phyloP scores from a whole-genome alignment of 1,284 basidiomycete species.

The Austropuccinia psidii region DNA sequence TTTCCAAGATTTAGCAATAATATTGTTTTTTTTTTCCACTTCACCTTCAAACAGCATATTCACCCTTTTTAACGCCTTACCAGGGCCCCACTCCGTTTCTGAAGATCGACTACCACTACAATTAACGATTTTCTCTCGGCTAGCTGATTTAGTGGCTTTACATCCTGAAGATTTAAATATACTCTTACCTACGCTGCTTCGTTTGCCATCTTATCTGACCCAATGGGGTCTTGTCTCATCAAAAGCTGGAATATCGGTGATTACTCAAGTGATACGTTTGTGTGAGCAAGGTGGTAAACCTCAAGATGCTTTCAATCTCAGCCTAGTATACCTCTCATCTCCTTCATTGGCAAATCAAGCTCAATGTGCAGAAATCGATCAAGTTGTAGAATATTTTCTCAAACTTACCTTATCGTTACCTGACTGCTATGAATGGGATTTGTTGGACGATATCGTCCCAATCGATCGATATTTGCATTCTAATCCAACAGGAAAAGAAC shows the following conservation, averaged over 20 bases:
- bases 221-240: constrained; percentile 20
- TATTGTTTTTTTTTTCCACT: neutral
- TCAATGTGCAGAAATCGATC: neutral
- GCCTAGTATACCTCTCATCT: constrained; percentile 31
- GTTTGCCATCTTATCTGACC: constrained; percentile 26
- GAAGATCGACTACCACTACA: constrained; percentile 6
- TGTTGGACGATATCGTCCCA: constrained; percentile 23
- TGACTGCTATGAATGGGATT: constrained; percentile 30
- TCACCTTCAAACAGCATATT: constrained; percentile 1
- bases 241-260: neutral
- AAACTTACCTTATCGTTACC: constrained; percentile 17
- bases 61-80: constrained; percentile 24
- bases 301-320: constrained; percentile 25
- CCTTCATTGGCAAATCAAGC: neutral
- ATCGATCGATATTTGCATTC: constrained; percentile 13
- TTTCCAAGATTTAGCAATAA: neutral
- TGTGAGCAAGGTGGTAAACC: constrained; percentile 14
- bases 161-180: constrained; percentile 26
- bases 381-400: neutral
- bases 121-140: constrained; percentile 11
- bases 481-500: constrained; percentile 5
- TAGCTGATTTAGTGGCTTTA: constrained; percentile 9
- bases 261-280: constrained; percentile 17
- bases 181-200: constrained; percentile 21
- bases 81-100: neutral